Evolutionary conservation across 2,329 filamentous ascomycete genomes (phyloP).

Genomic region (Fusarium annulatum): DNA sequence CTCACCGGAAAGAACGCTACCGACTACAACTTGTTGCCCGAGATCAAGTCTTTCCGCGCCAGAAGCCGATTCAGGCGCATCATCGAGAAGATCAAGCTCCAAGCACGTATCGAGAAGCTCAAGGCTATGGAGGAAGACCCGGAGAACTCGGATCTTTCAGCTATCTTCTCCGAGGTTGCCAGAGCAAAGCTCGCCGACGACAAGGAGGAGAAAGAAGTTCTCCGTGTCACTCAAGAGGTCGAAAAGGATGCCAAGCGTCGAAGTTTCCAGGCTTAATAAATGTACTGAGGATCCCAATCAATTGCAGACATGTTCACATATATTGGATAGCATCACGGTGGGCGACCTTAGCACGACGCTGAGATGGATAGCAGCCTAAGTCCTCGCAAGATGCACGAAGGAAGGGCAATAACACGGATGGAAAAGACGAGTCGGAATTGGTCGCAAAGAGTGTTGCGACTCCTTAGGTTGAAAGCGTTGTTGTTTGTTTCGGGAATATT

Average conservation of each 20-base stretch:
- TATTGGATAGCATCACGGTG: background rate
- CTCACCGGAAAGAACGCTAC: constrained; percentile 90
- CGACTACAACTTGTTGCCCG: constrained; percentile 96
- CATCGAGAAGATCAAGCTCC: constrained; percentile 95
- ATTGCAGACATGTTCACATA: background rate
- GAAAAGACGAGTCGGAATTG: background rate
- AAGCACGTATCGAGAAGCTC: constrained; percentile 94
- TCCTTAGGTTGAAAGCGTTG: constrained; percentile 21
- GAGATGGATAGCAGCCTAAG: background rate
- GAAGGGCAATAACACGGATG: background rate
- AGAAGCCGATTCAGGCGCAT: constrained; percentile 91
- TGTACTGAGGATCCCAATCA: background rate
- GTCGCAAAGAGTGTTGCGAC: background rate
- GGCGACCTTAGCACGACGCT: background rate
- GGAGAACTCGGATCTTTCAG: constrained; percentile 72
- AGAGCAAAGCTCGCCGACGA: constrained; percentile 87
- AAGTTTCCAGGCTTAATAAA: constrained; percentile 40
- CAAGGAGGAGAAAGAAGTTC: constrained; percentile 80
- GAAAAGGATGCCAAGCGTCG: constrained; percentile 60
- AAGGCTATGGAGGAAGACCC: constrained; percentile 90
- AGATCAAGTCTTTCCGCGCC: constrained; percentile 93
- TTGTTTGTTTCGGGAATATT: constrained; percentile 13
- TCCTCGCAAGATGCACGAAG: background rate
- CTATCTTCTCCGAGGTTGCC: constrained; percentile 89
- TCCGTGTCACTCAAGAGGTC: constrained; percentile 71